Conservation (phyloP, 495 filamentous ascomycete genomes). For the Penicillium pancosmium region DNA sequence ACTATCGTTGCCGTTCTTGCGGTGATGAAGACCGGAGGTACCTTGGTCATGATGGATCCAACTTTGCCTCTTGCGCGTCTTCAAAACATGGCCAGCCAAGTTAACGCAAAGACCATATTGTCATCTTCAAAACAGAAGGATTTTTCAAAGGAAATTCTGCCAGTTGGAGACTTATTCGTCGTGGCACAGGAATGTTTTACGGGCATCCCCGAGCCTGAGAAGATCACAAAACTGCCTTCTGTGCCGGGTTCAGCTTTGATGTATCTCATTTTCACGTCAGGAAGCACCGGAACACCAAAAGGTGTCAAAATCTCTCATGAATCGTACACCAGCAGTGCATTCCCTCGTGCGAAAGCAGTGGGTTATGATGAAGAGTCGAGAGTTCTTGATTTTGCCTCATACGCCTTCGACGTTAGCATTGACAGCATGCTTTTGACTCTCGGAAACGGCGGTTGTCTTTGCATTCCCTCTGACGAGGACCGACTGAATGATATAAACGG, state of each 20-base stretch:
- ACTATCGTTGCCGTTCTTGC: constrained; percentile 47
- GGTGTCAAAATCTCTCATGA: constrained; percentile 55
- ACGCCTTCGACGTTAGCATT: constrained; percentile 52
- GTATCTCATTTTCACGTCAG: constrained; percentile 56
- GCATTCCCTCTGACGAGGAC: constrained; percentile 53
- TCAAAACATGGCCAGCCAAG: constrained; percentile 39
- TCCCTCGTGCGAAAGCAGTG: constrained; percentile 39
- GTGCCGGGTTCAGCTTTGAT: constrained; percentile 37
- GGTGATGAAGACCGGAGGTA: constrained; percentile 46
- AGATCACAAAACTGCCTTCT: constrained; percentile 16
- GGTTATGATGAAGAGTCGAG: constrained; percentile 39
- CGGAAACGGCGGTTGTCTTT: constrained; percentile 50
- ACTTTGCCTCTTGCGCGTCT: constrained; percentile 41
- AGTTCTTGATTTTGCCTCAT: constrained; percentile 49
- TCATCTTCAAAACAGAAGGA: constrained; percentile 32
- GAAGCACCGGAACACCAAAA: constrained; percentile 58
- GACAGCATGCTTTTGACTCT: constrained; percentile 50
- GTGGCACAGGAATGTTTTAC: constrained; percentile 28
- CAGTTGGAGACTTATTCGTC: constrained; percentile 29
- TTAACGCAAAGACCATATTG: constrained; percentile 37
- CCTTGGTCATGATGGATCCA: constrained; percentile 44
- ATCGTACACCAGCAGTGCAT: constrained; percentile 45
- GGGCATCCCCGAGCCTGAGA: constrained; percentile 3
- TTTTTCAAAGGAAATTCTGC: constrained; percentile 30
- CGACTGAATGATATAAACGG: constrained; percentile 51